Evolutionary conservation across 73 alveolate genomes (phyloP), one percentile per base, ranked within the genome.

Genomic region (Stentor coeruleus): DNA sequence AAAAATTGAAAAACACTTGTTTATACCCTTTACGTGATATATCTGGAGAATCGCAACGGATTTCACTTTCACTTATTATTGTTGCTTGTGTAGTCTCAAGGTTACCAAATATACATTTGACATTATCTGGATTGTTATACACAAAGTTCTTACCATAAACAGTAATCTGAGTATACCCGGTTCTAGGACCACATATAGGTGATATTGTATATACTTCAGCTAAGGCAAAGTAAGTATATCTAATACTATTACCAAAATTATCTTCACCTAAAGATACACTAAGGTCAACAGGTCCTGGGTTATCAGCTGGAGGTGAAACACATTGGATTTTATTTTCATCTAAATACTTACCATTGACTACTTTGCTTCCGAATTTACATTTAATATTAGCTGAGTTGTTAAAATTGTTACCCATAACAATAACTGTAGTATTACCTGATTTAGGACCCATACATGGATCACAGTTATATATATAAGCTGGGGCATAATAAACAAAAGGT

Each of bases 21-120:
- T 66, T 66, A 11, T 20, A 20, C 36, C 20, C 49, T 2, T 66
- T 66, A 36, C 39, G 35, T 20, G 33, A 35, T 14, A 75, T 75
- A 2, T 96, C 86, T 75, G 99, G 99, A 6, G 99, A 95, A 72
- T 95, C 98, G 84, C 99, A 95, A 85, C 89, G 91, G 40, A 95
- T 85, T 73, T 83, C 89, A 72, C 82, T 90, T 40, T 91, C 89
- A 72, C 82, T 91, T 95, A 95, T 91, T 0, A 95, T 85, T 55
- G 99, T 95, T 35, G 96, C 99, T 74, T 91, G 85, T 14, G 96
- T 95, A 81, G 60, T 77, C 3, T 87, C 87, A 58, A 88, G 87
- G 77, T 87, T 88, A 74, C 92, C 90, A 77, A 93, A 95, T 38
- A 93, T 91, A 55, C 99, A 93, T 41, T 85, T 76, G 0, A 89